Conservation (phyloP, 179 eudicot genomes). For the Nepenthes alata region DNA sequence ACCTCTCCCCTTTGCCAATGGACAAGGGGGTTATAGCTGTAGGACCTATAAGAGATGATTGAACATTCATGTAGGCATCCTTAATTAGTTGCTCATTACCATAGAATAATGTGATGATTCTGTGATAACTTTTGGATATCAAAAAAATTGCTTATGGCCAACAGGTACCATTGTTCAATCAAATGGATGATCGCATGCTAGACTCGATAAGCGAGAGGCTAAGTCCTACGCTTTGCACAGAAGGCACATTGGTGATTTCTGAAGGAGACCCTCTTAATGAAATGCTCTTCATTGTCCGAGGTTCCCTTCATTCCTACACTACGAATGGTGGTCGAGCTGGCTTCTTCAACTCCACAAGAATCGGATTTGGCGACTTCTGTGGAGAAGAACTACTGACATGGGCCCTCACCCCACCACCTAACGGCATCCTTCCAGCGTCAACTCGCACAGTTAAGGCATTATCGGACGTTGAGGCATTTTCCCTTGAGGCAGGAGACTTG, state of each 20-base stretch:
- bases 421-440: slow-evolving; percentile 11
- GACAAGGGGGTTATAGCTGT: no score
- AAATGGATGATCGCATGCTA: slow-evolving; percentile 15
- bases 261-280: slow-evolving; percentile 18
- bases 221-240: slow-evolving; percentile 13
- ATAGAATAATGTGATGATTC: no score
- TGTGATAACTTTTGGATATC: no score
- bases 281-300: slow-evolving; percentile 13
- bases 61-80: no score
- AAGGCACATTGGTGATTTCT: slow-evolving; percentile 11
- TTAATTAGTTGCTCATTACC: no score
- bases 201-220: slow-evolving; percentile 17
- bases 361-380: slow-evolving; percentile 13
- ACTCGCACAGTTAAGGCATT: slow-evolving; percentile 12
- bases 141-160: neutral
- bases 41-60: no score
- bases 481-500: slow-evolving; percentile 11
- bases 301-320: slow-evolving; percentile 9
- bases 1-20: no score
- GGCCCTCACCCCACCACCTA: slow-evolving; percentile 9
- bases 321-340: slow-evolving; percentile 17
- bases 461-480: slow-evolving; percentile 14
- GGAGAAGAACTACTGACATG: slow-evolving; percentile 18
- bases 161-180: slow-evolving; percentile 17
- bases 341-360: slow-evolving; percentile 8